These are phyloP conservation scores for Trichosanthes cucumerina DNA, from an alignment of 306 rosid species.

Conservation along the genomic window DNA sequence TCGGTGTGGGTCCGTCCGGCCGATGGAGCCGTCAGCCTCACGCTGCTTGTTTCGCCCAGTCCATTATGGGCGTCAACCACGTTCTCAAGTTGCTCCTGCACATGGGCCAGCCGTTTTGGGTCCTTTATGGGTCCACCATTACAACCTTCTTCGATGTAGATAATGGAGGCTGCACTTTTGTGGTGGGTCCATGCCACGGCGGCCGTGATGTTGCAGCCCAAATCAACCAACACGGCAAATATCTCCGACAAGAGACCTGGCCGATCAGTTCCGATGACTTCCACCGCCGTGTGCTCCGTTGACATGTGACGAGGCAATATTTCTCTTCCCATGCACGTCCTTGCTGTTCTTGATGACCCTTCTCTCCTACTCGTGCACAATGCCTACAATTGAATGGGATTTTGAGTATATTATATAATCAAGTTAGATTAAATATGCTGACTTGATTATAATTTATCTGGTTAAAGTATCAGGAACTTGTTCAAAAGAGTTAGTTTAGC, in stretches of 20 bases:
- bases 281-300: conserved; percentile 40
- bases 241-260: conserved; percentile 78
- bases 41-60: conserved; percentile 36
- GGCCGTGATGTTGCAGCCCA: conserved; percentile 47
- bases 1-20: conserved; percentile 51
- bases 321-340: conserved; percentile 17
- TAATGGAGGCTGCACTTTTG: conserved; percentile 41
- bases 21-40: conserved; percentile 31
- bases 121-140: conserved; percentile 45
- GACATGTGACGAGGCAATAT: conserved; percentile 6
- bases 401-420: not conserved
- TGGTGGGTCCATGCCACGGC: conserved; percentile 79
- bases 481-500: not conserved
- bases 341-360: conserved; percentile 11
- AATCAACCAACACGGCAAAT: conserved; percentile 46
- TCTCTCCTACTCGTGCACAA: conserved; percentile 42
- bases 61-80: conserved; percentile 56
- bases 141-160: conserved; percentile 48
- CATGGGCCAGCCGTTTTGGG: conserved; percentile 34
- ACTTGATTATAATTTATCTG: not conserved
- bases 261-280: conserved; percentile 54
- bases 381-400: conserved; percentile 32
- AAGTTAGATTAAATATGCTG: not conserved
- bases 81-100: conserved; percentile 46
- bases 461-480: not conserved